Conservation (phyloP, 148 eudicot species). For the Cornus suecica region DNA sequence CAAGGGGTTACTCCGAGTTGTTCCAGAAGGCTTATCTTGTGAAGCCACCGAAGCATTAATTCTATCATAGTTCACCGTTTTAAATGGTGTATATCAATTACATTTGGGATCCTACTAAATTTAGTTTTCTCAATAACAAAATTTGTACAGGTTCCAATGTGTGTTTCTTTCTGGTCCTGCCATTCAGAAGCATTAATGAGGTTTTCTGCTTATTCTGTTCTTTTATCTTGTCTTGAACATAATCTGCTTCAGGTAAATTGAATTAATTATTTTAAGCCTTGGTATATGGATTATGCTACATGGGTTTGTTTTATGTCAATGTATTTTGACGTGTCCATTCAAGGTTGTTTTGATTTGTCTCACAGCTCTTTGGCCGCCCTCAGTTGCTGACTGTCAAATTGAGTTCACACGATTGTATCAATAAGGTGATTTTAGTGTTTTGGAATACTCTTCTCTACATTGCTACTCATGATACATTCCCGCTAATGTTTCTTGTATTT, state of each 20-base stretch:
- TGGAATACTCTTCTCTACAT: not conserved
- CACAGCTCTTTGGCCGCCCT: constrained; percentile 57
- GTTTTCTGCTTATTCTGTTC: constrained; percentile 75
- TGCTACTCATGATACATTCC: not conserved
- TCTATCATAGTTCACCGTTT: not conserved
- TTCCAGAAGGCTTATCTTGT: constrained; percentile 93
- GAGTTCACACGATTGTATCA: constrained; percentile 45
- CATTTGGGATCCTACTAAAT: not conserved
- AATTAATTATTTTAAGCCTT: not conserved
- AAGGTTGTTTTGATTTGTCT: not conserved
- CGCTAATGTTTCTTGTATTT: not conserved
- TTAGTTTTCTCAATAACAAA: not conserved
- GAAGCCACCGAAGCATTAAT: constrained; percentile 19
- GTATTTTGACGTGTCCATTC: not conserved
- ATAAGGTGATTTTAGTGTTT: constrained; percentile 30
- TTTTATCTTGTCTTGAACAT: constrained; percentile 93
- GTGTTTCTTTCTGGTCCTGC: constrained; percentile 94
- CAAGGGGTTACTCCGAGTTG: constrained; percentile 77
- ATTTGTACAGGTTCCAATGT: constrained; percentile 66
- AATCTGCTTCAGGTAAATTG: constrained; percentile 82
- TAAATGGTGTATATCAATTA: not conserved
- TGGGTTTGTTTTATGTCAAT: not conserved
- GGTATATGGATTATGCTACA: not conserved
- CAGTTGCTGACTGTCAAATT: constrained; percentile 55
- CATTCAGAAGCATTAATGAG: constrained; percentile 75